phyloP scores from a whole-genome alignment of 495 filamentous ascomycete genomes.

The Annulohypoxylon stygium region DNA sequence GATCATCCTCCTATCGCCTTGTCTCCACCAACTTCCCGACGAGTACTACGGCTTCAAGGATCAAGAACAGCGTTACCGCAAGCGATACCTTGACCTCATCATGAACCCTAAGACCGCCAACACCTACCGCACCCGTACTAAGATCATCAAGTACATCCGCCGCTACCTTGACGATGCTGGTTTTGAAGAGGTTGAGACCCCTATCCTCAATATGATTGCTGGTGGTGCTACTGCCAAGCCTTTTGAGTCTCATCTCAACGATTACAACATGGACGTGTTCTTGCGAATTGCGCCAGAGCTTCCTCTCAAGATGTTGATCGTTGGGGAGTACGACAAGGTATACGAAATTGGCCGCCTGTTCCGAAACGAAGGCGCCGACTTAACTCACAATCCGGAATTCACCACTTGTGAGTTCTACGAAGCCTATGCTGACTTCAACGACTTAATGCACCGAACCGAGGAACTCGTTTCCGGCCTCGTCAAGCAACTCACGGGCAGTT shows the following conservation, averaged over 20 bases:
- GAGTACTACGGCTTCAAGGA: slow-evolving; percentile 96
- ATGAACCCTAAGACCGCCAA: slow-evolving; percentile 90
- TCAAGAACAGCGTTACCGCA: slow-evolving; percentile 89
- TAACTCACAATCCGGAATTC: slow-evolving; percentile 99
- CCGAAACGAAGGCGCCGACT: slow-evolving; percentile 94
- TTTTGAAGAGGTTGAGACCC: slow-evolving; percentile 96
- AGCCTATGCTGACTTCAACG: slow-evolving; percentile 93
- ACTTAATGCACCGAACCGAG: slow-evolving; percentile 93
- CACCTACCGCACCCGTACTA: slow-evolving; percentile 83
- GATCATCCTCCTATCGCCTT: slow-evolving; percentile 86
- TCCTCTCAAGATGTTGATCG: slow-evolving; percentile 95
- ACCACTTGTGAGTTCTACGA: slow-evolving; percentile 97
- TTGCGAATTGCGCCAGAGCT: slow-evolving; percentile 95
- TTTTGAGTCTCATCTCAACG: slow-evolving; percentile 95
- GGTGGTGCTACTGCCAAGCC: slow-evolving; percentile 97
- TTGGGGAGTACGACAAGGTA: slow-evolving; percentile 91
- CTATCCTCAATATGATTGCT: slow-evolving; percentile 96
- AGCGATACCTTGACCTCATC: slow-evolving; percentile 94
- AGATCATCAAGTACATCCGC: slow-evolving; percentile 87
- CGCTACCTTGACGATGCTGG: slow-evolving; percentile 85
- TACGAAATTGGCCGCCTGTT: slow-evolving; percentile 95
- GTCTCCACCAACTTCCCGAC: slow-evolving; percentile 91
- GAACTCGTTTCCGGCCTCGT: slow-evolving; percentile 94
- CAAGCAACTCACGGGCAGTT: slow-evolving; percentile 86
- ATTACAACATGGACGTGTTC: slow-evolving; percentile 90